Base-by-base conservation (phyloP, 345 rosid species). In the Brassica carinata region DNA sequence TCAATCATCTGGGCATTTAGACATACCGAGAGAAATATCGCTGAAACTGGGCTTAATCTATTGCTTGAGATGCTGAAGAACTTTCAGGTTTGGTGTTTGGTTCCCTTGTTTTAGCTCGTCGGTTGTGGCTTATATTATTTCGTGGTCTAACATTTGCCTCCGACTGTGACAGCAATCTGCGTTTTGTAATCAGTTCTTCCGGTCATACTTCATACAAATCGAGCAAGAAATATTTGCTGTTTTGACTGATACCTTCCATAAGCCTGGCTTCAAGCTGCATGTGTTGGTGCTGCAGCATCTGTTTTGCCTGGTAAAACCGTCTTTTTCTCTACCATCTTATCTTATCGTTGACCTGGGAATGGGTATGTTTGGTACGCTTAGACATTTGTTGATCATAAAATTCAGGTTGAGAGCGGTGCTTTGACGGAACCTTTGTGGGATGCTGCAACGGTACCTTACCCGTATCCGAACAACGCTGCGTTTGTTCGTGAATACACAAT, bases 1-100 rank as follows among this genome's bases (percentile, higher is more conserved):
- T 92, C 98, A 48, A 96, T 96, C 66, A 96, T 96, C 77, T 94
- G 98, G 99, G 99, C 99, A 75, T 96, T 96, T 84, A 94, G 99
- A 84, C 99, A 96, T 87, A 96, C 98, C 5, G 99, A 96, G 81
- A 86, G 99, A 85, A 96, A 96, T 78, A 96, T 96, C 15, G 99
- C 99, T 40, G 98, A 96, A 86, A 94, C 99, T 57, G 99, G 98
- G 85, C 84, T 96, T 63, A 94, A 89, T 84, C 92, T 96, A 26
- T 81, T 96, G 62, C 81, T 96, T 83, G 99, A 90, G 87, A 94
- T 96, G 95, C 85, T 94, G 84, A 94, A 91, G 80, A 94, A 96
- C 67, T 94, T 94, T 76, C 96, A 94, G 99, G 99, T 77, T 81
- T 77, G 72, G 58, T 58, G 62, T 72, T 75, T 59, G 18, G 33